Evolutionary conservation across 2,329 filamentous ascomycete genomes (phyloP).

Genomic region (Cercospora nicotianae): DNA sequence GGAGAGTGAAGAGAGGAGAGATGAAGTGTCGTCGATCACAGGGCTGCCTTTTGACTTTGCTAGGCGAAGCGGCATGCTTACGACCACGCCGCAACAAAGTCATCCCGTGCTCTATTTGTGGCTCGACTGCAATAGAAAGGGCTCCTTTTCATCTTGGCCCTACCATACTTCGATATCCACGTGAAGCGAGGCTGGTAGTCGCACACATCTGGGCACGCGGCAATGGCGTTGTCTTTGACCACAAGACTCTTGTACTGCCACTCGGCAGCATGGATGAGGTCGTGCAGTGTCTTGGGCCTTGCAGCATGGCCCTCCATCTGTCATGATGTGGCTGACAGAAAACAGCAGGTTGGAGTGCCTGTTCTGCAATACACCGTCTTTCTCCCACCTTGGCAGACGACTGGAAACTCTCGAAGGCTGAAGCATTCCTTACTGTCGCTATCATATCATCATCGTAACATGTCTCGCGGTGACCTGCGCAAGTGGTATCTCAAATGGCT

Average conservation of each 20-base stretch:
- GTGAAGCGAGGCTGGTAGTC: neutral
- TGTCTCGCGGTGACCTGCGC: constrained; percentile 5
- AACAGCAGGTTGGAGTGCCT: too few species aligned
- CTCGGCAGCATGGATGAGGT: neutral
- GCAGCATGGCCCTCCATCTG: neutral
- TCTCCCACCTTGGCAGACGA: too few species aligned
- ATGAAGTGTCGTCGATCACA: constrained; percentile 9
- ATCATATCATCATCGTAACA: constrained; percentile 7
- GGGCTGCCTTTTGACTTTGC: constrained; percentile 3
- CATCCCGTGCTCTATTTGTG: neutral
- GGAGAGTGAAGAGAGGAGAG: neutral
- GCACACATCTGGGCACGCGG: neutral
- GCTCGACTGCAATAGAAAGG: neutral
- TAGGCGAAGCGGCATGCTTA: neutral
- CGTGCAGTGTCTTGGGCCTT: neutral
- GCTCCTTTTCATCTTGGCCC: neutral
- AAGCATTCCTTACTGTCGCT: constrained; percentile 6
- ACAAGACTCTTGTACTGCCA: neutral
- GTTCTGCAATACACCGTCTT: too few species aligned
- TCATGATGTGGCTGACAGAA: neutral
- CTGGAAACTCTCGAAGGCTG: too few species aligned
- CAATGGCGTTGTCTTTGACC: neutral
- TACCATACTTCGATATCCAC: neutral
- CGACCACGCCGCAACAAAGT: neutral
- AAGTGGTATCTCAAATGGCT: constrained; percentile 6